phyloP scores from a whole-genome alignment of 2,329 filamentous ascomycete species.

The Triangularia verruculosa region DNA sequence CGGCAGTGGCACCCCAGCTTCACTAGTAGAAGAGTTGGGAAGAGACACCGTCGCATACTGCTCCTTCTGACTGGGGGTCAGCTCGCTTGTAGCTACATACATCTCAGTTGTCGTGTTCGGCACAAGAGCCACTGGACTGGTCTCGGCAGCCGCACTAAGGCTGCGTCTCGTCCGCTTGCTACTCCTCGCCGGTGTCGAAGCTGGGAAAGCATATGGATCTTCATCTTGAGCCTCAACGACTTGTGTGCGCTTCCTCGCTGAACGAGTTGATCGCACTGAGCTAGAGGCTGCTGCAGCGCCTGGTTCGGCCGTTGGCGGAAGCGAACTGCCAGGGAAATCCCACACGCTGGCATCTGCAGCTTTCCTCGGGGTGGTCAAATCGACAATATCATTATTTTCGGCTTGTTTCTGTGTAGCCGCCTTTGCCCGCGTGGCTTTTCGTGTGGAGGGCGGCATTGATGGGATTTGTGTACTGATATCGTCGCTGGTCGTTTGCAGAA shows the following conservation, averaged over 20 bases:
- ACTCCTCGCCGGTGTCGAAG: slow-evolving; percentile 14
- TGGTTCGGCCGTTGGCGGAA: background rate
- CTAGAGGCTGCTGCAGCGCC: background rate
- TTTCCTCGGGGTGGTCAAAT: background rate
- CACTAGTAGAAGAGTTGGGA: slow-evolving; percentile 20
- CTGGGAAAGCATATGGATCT: slow-evolving; percentile 27
- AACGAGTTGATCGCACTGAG: background rate
- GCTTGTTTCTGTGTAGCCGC: background rate
- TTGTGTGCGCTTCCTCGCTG: slow-evolving; percentile 10
- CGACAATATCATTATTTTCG: background rate
- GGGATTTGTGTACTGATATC: slow-evolving; percentile 9
- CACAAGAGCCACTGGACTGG: slow-evolving; percentile 19
- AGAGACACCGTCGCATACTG: slow-evolving; percentile 34
- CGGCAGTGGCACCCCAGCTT: slow-evolving; percentile 14
- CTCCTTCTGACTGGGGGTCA: slow-evolving; percentile 39
- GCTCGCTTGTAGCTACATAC: slow-evolving; percentile 34
- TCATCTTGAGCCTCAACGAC: slow-evolving; percentile 15
- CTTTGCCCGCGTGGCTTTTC: background rate
- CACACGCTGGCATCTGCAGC: background rate
- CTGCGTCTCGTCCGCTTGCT: slow-evolving; percentile 8
- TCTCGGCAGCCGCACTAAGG: slow-evolving; percentile 5
- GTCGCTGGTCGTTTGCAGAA: background rate
- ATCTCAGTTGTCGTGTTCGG: slow-evolving; percentile 18
- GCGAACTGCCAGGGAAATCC: slow-evolving; percentile 1
- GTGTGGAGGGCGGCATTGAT: background rate